phyloP scores from a whole-genome alignment of 176 grass and related monocot genomes.

The Microstegium vimineum region DNA sequence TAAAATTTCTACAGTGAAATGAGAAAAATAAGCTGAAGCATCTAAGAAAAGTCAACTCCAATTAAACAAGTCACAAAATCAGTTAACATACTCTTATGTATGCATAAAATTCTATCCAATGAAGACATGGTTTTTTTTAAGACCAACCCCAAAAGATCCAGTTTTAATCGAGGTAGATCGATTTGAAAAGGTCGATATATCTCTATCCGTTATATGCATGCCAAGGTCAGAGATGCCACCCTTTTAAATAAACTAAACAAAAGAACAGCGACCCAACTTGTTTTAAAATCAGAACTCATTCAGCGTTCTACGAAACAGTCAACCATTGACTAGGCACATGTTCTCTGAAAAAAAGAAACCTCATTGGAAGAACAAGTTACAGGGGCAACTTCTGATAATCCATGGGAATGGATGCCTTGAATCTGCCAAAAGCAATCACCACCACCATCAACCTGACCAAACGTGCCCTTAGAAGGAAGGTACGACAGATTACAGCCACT shows the following conservation, averaged over 20 bases:
- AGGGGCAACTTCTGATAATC: background rate
- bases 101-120: background rate
- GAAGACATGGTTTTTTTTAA: background rate
- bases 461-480: background rate
- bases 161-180: background rate
- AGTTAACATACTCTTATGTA: background rate
- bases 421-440: background rate
- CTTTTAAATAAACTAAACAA: conserved; percentile 8
- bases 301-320: background rate
- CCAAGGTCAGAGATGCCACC: background rate
- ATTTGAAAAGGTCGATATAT: background rate
- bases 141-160: background rate
- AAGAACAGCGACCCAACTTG: background rate
- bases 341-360: background rate
- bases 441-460: background rate
- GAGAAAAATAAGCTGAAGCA: background rate
- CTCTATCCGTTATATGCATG: background rate
- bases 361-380: background rate
- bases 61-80: no score
- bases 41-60: background rate
- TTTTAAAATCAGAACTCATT: conserved; percentile 8
- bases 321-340: background rate
- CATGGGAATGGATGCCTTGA: background rate
- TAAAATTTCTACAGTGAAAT: background rate
- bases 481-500: background rate